A percentile compares a stretch with the other conserved stretches of the same genome.
Evolutionary conservation across 2,329 filamentous ascomycete genomes (phyloP).

Genomic region (Thelonectria rubi): DNA sequence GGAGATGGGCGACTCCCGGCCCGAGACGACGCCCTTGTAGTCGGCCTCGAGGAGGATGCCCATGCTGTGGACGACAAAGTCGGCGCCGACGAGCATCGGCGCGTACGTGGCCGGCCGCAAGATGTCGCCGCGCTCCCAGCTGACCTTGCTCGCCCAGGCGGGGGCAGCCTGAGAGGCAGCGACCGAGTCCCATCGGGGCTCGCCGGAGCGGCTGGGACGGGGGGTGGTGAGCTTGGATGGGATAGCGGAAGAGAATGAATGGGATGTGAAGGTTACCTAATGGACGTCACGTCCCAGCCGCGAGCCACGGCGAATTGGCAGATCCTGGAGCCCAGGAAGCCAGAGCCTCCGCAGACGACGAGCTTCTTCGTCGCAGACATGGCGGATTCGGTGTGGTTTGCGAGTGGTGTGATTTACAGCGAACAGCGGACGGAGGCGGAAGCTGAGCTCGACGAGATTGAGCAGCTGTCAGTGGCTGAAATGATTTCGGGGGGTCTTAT

Average conservation of each 20-base stretch:
- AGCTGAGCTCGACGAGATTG: conserved; percentile 4
- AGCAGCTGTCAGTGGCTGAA: not conserved
- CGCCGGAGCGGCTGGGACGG: conserved; percentile 79
- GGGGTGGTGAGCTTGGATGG: conserved; percentile 32
- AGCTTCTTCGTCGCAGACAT: conserved; percentile 76
- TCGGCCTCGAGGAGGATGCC: conserved; percentile 96
- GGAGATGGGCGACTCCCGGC: conserved; percentile 81
- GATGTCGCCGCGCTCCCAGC: conserved; percentile 90
- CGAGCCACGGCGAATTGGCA: conserved; percentile 87
- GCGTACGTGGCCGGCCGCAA: conserved; percentile 84
- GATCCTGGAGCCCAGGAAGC: conserved; percentile 88
- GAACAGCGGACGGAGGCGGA: conserved; percentile 9
- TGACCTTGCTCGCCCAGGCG: conserved; percentile 81
- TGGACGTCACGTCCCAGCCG: conserved; percentile 91
- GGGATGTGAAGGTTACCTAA: conserved; percentile 69
- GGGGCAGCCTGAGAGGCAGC: conserved; percentile 77
- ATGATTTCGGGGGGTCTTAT: not conserved
- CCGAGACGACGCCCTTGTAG: conserved; percentile 92
- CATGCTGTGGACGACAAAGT: conserved; percentile 93
- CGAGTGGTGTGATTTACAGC: conserved; percentile 37
- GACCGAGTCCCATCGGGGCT: conserved; percentile 84
- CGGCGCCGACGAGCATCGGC: conserved; percentile 76
- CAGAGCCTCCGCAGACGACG: conserved; percentile 92
- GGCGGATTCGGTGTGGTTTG: conserved; percentile 39
- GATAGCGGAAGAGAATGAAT: not conserved